phyloP scores from a whole-genome alignment of 148 eudicot species.

The Diospyros kaki region DNA sequence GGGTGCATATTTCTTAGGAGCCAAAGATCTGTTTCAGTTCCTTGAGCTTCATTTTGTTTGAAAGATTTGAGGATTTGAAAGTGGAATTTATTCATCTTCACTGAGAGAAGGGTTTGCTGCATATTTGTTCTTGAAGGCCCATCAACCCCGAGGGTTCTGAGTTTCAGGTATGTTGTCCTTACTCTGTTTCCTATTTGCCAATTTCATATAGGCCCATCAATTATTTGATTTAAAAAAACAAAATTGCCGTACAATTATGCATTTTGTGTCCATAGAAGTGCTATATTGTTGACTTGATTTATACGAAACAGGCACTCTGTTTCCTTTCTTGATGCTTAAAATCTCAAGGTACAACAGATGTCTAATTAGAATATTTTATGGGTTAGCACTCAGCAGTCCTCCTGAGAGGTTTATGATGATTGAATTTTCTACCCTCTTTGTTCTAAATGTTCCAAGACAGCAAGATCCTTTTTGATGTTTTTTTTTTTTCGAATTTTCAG shows the following conservation, averaged over 20 bases:
- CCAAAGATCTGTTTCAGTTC: slow-evolving; percentile 13
- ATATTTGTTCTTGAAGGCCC: slow-evolving; percentile 21
- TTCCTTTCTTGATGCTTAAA: background rate
- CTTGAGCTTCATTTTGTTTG: slow-evolving; percentile 26
- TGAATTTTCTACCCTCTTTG: background rate
- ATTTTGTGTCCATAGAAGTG: background rate
- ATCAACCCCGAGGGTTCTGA: slow-evolving; percentile 20
- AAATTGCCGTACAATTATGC: background rate
- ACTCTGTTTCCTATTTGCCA: background rate
- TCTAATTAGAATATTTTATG: background rate
- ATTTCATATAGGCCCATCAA: background rate
- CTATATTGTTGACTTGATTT: background rate
- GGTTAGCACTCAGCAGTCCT: background rate
- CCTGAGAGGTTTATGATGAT: background rate
- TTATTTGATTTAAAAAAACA: background rate
- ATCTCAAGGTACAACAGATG: background rate
- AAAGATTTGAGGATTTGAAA: slow-evolving; percentile 29
- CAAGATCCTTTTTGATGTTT: background rate
- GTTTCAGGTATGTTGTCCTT: slow-evolving; percentile 32
- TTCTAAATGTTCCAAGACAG: background rate
- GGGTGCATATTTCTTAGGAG: slow-evolving; percentile 7
- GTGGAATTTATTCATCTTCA: slow-evolving; percentile 21
- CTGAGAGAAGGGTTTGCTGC: slow-evolving; percentile 17
- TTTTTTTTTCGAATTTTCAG: background rate
- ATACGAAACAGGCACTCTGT: background rate